These are phyloP conservation scores for Kurtzmaniella cleridarum DNA, from an alignment of 805 yeast species.

Conservation along the genomic window DNA sequence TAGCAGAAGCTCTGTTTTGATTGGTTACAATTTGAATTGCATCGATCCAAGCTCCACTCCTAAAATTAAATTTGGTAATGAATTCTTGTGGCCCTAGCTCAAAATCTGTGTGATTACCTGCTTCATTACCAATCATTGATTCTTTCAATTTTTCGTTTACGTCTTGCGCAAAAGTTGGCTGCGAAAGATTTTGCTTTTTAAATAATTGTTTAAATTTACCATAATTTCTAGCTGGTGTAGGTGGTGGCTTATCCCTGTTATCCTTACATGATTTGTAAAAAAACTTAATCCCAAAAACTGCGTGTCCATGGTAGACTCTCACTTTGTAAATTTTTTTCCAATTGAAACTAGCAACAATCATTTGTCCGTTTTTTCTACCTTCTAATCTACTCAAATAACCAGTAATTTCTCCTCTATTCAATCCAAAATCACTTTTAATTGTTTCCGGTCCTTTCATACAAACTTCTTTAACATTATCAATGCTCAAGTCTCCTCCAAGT, in stretches of 20 bases:
- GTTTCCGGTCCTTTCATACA: constrained; percentile 14
- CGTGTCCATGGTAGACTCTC: constrained; percentile 67
- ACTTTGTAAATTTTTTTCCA: constrained; percentile 42
- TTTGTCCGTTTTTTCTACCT: constrained; percentile 18
- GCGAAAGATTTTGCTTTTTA: constrained; percentile 7
- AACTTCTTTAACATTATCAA: constrained; percentile 43
- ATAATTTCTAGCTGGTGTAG: constrained; percentile 45
- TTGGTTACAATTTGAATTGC: constrained; percentile 70
- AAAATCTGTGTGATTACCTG: constrained; percentile 50
- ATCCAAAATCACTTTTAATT: constrained; percentile 35
- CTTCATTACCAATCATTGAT: constrained; percentile 47
- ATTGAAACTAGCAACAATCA: constrained; percentile 26
- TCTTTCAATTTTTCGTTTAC: constrained; percentile 4
- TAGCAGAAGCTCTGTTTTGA: constrained; percentile 45
- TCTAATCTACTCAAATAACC: constrained; percentile 35
- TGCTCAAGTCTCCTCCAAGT: constrained; percentile 56
- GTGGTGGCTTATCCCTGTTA: constrained; percentile 28
- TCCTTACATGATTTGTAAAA: constrained; percentile 13
- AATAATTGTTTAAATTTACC: constrained; percentile 6
- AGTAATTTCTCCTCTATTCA: constrained; percentile 31
- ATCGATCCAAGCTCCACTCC: constrained; percentile 88
- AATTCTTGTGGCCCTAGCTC: constrained; percentile 52
- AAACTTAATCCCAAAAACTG: constrained; percentile 77
- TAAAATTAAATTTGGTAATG: constrained; percentile 53
- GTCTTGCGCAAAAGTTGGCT: background rate